These are phyloP conservation scores for Alopecurus myosuroides DNA, from an alignment of 176 grass and related monocot species.

Conservation along the genomic window DNA sequence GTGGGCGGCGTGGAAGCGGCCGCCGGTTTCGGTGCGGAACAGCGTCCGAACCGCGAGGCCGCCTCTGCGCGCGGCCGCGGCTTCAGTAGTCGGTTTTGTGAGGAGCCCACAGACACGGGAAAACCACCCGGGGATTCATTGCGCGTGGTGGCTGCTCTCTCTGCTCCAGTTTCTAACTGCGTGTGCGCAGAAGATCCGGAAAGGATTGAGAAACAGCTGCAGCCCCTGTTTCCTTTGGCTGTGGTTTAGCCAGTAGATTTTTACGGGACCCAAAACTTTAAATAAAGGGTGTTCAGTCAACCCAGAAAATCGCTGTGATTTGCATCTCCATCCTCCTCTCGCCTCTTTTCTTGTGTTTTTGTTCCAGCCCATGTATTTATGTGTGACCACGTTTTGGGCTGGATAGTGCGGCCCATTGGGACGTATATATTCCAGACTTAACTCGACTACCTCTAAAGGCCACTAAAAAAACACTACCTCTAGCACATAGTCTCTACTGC, in stretches of 20 bases:
- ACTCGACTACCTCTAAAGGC: too few relatives aligned
- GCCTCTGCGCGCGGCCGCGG: conserved; percentile 22
- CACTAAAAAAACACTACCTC: too few relatives aligned
- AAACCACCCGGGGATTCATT: conserved; percentile 37
- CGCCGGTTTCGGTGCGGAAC: conserved; percentile 30
- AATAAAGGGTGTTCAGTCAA: too few relatives aligned
- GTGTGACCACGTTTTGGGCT: too few relatives aligned
- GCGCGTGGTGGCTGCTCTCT: neutral
- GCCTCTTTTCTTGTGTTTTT: too few relatives aligned
- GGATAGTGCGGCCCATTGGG: too few relatives aligned
- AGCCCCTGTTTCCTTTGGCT: neutral
- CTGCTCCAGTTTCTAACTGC: accelerated
- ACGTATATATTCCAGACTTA: too few relatives aligned
- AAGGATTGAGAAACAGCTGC: conserved; percentile 25
- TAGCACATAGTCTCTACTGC: too few relatives aligned
- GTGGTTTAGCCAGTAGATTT: neutral
- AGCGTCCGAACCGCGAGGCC: neutral
- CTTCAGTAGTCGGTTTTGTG: conserved; percentile 25
- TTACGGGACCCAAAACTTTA: neutral
- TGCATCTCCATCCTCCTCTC: too few relatives aligned
- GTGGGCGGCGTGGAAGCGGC: conserved; percentile 1
- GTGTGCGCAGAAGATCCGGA: conserved; percentile 12
- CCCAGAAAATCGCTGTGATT: too few relatives aligned
- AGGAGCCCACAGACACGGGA: conserved; percentile 21
- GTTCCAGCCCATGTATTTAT: too few relatives aligned